Percentiles rank a stretch among this genome's conserved stretches.
Conservation (phyloP, 257 asterid genomes). For the Verbena officinalis region DNA sequence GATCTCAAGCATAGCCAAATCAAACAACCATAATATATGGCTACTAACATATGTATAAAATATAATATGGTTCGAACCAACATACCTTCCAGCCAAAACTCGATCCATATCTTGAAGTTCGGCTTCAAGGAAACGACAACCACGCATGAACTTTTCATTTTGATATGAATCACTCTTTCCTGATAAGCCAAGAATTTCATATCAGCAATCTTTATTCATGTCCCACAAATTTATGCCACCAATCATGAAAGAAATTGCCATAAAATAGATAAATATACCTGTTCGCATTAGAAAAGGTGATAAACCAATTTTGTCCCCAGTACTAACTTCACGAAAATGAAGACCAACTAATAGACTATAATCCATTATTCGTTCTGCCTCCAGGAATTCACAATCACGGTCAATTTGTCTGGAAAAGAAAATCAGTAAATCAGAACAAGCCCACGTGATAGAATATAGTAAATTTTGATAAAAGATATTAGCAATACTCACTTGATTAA, state of each 20-base stretch:
- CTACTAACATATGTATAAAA: constrained; percentile 3
- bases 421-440: constrained; percentile 8
- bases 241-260: neutral
- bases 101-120: constrained; percentile 95
- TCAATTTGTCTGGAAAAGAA: constrained; percentile 74
- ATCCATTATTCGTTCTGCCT: constrained; percentile 89
- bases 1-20: constrained; percentile 31
- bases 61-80: neutral
- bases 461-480: neutral
- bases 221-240: constrained; percentile 1
- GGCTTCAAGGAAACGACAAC: constrained; percentile 95
- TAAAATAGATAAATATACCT: constrained; percentile 43
- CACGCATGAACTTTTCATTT: constrained; percentile 90
- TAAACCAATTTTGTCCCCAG: constrained; percentile 90
- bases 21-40: constrained; percentile 12
- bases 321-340: constrained; percentile 84
- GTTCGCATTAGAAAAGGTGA: constrained; percentile 80
- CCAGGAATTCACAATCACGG: constrained; percentile 86
- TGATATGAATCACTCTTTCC: constrained; percentile 76
- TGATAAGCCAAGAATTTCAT: constrained; percentile 36
- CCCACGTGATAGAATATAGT: neutral
- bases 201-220: constrained; percentile 20
- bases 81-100: constrained; percentile 75
- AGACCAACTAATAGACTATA: constrained; percentile 94
- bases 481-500: constrained; percentile 67